These are phyloP conservation scores for Penicillium cataractarum DNA, from an alignment of 495 filamentous ascomycete genomes.

Conservation along the genomic window DNA sequence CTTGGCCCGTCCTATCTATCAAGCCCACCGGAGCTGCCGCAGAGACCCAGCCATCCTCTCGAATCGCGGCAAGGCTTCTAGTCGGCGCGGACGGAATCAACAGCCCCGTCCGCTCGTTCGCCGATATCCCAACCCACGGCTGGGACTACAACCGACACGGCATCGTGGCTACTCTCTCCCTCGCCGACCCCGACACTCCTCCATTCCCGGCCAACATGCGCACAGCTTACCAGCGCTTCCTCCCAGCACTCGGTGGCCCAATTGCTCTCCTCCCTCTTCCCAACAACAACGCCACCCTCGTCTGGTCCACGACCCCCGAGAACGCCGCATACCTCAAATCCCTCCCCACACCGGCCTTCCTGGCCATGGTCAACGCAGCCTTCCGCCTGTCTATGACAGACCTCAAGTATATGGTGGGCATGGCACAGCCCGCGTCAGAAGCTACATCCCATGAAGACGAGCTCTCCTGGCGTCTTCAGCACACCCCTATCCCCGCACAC, in stretches of 20 bases:
- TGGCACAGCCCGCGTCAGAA: conserved; percentile 41
- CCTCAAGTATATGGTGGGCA: conserved; percentile 75
- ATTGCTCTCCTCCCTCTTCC: conserved; percentile 90
- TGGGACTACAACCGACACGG: conserved; percentile 95
- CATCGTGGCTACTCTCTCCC: conserved; percentile 82
- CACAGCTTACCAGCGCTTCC: conserved; percentile 92
- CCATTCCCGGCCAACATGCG: conserved; percentile 50
- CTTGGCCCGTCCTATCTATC: conserved; percentile 83
- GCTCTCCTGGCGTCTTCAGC: conserved; percentile 76
- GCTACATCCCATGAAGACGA: conserved; percentile 64
- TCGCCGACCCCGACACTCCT: conserved; percentile 52
- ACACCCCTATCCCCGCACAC: conserved; percentile 56
- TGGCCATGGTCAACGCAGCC: conserved; percentile 89
- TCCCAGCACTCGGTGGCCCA: conserved; percentile 78
- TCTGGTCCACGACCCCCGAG: conserved; percentile 87
- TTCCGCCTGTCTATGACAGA: conserved; percentile 83
- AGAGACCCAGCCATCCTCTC: conserved; percentile 38
- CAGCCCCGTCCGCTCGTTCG: conserved; percentile 88
- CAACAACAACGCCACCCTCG: conserved; percentile 76
- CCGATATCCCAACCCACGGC: conserved; percentile 78
- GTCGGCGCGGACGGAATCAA: conserved; percentile 95
- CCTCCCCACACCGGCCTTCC: conserved; percentile 69
- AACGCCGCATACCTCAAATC: conserved; percentile 81
- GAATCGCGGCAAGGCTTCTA: conserved; percentile 78
- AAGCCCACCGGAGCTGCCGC: conserved; percentile 41